A percentile compares a stretch with the other conserved stretches of the same genome.
phyloP scores from a whole-genome alignment of 306 rosid genomes.

The Phaseolus lunatus region DNA sequence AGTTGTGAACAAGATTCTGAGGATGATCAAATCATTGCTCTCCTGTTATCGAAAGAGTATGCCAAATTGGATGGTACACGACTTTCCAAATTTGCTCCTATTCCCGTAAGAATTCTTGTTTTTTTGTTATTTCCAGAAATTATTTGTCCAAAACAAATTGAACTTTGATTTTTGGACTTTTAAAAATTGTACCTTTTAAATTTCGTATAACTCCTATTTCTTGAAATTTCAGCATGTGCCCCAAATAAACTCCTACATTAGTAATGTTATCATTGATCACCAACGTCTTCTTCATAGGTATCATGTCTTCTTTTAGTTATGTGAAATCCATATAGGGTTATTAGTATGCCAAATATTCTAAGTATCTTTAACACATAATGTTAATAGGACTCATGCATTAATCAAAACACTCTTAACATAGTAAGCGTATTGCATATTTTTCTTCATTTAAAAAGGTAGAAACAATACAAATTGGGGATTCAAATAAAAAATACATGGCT shows the following conservation, averaged over 20 bases:
- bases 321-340: not conserved
- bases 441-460: too few relatives aligned
- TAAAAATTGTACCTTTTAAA: not conserved
- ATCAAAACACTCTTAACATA: too few relatives aligned
- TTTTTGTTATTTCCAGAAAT: slow-evolving; percentile 2
- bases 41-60: slow-evolving; percentile 70
- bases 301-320: slow-evolving; percentile 5
- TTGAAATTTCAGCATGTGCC: slow-evolving; percentile 71
- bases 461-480: too few relatives aligned
- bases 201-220: slow-evolving; percentile 28
- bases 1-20: slow-evolving; percentile 56
- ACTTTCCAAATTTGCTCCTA: slow-evolving; percentile 68
- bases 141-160: not conserved
- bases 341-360: too few relatives aligned
- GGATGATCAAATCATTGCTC: slow-evolving; percentile 80
- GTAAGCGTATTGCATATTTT: too few relatives aligned
- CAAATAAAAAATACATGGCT: too few relatives aligned
- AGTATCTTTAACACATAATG: too few relatives aligned
- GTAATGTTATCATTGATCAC: slow-evolving; percentile 73
- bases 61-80: slow-evolving; percentile 74
- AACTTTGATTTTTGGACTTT: too few relatives aligned
- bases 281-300: slow-evolving; percentile 81
- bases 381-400: too few relatives aligned
- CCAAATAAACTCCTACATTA: slow-evolving; percentile 63
- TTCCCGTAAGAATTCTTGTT: slow-evolving; percentile 55